Percentiles rank a stretch among this genome's conserved stretches.
These are phyloP conservation scores for Endotrypanum monterogeii DNA, from an alignment of 208 protist species.

Conservation along the genomic window DNA sequence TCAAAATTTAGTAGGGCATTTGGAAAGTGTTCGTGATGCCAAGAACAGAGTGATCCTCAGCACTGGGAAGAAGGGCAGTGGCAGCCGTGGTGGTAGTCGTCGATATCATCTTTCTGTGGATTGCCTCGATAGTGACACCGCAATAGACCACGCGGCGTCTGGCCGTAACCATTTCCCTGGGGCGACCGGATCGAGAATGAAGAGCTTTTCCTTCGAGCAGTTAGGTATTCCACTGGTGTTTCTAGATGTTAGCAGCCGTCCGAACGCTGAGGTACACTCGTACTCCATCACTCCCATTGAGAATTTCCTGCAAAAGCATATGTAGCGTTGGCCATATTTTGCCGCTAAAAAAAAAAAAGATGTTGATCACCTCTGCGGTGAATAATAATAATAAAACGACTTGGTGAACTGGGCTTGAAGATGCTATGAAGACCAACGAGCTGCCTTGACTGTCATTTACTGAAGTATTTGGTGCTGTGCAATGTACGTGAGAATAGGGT, in stretches of 20 bases:
- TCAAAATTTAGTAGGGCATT: slow-evolving; percentile 48
- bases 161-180: neutral
- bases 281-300: slow-evolving; percentile 50
- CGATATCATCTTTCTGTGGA: slow-evolving; percentile 48
- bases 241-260: slow-evolving; percentile 68
- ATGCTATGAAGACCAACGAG: neutral
- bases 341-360: neutral
- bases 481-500: too few species aligned
- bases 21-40: slow-evolving; percentile 68
- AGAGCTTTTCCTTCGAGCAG: slow-evolving; percentile 62
- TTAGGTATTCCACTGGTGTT: slow-evolving; percentile 53
- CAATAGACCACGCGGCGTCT: neutral
- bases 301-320: slow-evolving; percentile 39
- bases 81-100: slow-evolving; percentile 16
- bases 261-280: slow-evolving; percentile 33
- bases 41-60: slow-evolving; percentile 38
- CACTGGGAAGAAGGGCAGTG: slow-evolving; percentile 8
- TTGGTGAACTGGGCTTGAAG: neutral
- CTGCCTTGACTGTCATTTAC: neutral
- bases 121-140: slow-evolving; percentile 1
- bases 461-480: too few species aligned
- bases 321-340: neutral
- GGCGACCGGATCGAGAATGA: neutral
- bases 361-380: neutral
- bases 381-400: neutral